Conservation (phyloP, 495 filamentous ascomycete genomes). For the Darksidea phi region DNA sequence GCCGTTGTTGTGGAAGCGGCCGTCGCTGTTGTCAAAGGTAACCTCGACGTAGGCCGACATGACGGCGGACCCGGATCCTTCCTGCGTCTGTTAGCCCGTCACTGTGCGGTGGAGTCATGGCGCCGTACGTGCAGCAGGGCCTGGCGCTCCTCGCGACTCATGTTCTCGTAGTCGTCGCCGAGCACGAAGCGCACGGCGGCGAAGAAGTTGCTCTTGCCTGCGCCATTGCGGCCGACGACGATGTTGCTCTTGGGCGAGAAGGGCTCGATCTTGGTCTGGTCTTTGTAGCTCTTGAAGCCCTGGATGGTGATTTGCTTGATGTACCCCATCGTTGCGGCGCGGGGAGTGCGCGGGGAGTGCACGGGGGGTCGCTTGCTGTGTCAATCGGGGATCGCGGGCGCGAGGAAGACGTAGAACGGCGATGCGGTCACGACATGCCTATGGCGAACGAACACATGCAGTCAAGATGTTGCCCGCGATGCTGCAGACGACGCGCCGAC, state of each 20-base stretch:
- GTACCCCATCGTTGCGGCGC: conserved; percentile 75
- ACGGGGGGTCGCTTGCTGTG: not conserved
- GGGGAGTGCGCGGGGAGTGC: conserved; percentile 14
- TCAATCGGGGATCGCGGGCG: not conserved
- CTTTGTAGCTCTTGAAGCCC: conserved; percentile 99
- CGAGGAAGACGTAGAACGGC: not conserved
- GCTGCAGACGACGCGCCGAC: conserved; percentile 11
- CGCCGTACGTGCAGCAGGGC: conserved; percentile 76
- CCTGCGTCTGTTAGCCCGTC: conserved; percentile 47
- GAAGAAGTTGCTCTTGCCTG: conserved; percentile 99
- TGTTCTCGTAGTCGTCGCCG: conserved; percentile 94
- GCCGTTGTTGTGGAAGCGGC: conserved; percentile 84
- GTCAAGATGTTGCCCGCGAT: too few relatives aligned
- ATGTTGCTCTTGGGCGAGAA: conserved; percentile 98
- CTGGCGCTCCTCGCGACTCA: conserved; percentile 93
- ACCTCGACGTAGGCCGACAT: conserved; percentile 99
- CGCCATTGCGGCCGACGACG: conserved; percentile 98
- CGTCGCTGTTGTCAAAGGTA: conserved; percentile 96
- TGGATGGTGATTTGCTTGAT: conserved; percentile 99
- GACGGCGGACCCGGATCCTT: conserved; percentile 94
- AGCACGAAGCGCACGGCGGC: conserved; percentile 98
- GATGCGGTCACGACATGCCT: conserved; percentile 7
- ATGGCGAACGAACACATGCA: not conserved
- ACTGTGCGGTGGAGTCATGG: not conserved
- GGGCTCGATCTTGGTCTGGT: conserved; percentile 96